phyloP scores from a whole-genome alignment of 2,329 filamentous ascomycete genomes.

The Thelonectria olida region DNA sequence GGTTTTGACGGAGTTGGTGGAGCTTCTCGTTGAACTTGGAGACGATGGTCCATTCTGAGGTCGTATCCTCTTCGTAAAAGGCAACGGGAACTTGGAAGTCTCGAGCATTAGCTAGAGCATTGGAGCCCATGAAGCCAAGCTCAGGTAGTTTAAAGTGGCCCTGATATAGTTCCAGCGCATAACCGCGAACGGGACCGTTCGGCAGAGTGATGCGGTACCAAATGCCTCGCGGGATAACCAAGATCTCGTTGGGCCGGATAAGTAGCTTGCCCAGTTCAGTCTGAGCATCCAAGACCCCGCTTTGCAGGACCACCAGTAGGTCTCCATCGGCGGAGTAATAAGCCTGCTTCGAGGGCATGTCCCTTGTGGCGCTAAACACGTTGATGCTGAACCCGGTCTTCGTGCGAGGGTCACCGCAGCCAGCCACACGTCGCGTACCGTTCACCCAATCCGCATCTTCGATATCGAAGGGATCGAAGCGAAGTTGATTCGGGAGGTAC shows the following conservation, averaged over 20 bases:
- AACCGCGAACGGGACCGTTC: constrained; percentile 71
- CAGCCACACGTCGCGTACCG: constrained; percentile 80
- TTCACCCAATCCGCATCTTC: constrained; percentile 67
- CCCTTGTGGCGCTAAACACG: constrained; percentile 80
- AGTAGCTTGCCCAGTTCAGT: constrained; percentile 80
- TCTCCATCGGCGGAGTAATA: constrained; percentile 90
- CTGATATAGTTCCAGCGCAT: constrained; percentile 79
- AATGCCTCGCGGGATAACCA: constrained; percentile 77
- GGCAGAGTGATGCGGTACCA: constrained; percentile 77
- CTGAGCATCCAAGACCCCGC: constrained; percentile 77
- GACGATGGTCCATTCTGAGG: constrained; percentile 58
- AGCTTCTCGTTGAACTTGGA: constrained; percentile 75
- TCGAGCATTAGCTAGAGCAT: constrained; percentile 76
- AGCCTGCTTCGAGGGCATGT: constrained; percentile 78
- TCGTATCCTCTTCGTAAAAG: constrained; percentile 70
- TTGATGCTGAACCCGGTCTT: constrained; percentile 84
- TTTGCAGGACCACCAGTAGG: constrained; percentile 78
- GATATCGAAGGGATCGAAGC: constrained; percentile 84
- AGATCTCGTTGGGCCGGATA: constrained; percentile 82
- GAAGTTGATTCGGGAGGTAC: constrained; percentile 76
- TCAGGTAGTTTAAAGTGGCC: constrained; percentile 78
- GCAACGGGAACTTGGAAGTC: constrained; percentile 81
- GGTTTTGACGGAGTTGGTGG: constrained; percentile 71
- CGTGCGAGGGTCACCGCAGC: constrained; percentile 80
- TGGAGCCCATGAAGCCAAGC: constrained; percentile 77